Evolutionary conservation across 345 rosid genomes (phyloP).

Genomic region (Euphorbia pulcherrima): DNA sequence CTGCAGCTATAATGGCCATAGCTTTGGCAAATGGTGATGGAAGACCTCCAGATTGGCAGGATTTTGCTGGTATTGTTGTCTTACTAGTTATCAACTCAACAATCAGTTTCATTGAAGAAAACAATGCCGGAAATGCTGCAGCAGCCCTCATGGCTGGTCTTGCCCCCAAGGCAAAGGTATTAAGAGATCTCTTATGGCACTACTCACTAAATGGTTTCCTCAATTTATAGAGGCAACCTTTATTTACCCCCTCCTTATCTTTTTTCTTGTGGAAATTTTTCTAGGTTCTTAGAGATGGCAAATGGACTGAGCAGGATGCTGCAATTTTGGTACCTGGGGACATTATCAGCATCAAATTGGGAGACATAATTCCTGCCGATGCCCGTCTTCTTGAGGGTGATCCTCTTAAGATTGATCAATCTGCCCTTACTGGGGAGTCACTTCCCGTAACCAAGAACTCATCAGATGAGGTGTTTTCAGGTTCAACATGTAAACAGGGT

Average conservation of each 20-base stretch:
- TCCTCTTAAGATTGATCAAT: conserved; percentile 87
- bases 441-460: conserved; percentile 75
- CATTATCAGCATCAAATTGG: conserved; percentile 72
- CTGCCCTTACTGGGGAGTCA: conserved; percentile 94
- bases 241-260: not conserved
- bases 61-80: conserved; percentile 70
- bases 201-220: conserved; percentile 1
- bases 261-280: not conserved
- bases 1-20: conserved; percentile 86
- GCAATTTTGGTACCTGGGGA: conserved; percentile 90
- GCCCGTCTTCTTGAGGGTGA: conserved; percentile 96
- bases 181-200: not conserved
- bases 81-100: conserved; percentile 82
- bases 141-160: conserved; percentile 96
- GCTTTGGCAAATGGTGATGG: conserved; percentile 71
- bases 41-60: conserved; percentile 93
- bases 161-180: conserved; percentile 87
- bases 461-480: conserved; percentile 80
- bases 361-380: conserved; percentile 90
- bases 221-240: not conserved
- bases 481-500: conserved; percentile 89
- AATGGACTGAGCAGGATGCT: conserved; percentile 89
- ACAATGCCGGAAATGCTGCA: conserved; percentile 92
- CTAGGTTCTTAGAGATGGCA: conserved; percentile 78
- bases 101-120: conserved; percentile 85